Evolutionary conservation across 441 rosid species (phyloP), one percentile per base, ranked within the genome.

Genomic region (Raphanus hybrid): DNA sequence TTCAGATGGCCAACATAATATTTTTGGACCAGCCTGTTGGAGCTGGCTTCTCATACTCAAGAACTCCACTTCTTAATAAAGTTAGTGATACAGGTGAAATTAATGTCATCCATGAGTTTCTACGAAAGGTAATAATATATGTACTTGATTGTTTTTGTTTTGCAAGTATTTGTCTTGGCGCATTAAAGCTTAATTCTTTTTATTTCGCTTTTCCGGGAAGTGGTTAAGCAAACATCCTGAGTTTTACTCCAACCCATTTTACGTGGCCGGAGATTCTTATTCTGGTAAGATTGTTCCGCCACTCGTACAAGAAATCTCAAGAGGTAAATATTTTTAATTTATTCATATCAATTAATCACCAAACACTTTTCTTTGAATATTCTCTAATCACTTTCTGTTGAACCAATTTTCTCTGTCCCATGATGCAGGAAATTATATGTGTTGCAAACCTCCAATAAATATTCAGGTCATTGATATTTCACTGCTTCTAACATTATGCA

Each of bases 41-140:
- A 27, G 29, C 84, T 6, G 87, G 89, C 50, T 84, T 83, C 79
- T 84, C 89, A 0, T 87, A 85, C 71, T 74, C 82, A 48, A 75
- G 11, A 43, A 78, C 10, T 29, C 65, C 41, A 61, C 15, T 45
- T 45, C 7, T 29, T 29, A 14, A n/a, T n/a, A 32, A n/a, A 29
- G 4, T 4, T 14, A 61, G 65, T 32, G 65, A 61, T 9, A 61
- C 20, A 61, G 2, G 4, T 32, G 11, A 7, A n/a, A 39, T 61
- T 32, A 60, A 60, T 37, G 3, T 5, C 9, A 12, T 60, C 37
- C 39, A 61, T 61, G 41, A 61, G 20, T 61, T 61, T 29, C 65
- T 61, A 27, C 39, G 12, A n/a, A 61, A 61, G 18, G 65, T 61
- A n/a, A 12, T 45, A 45, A 45, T 45, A 45, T 45, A 45, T 41